Base-by-base conservation (phyloP, 805 yeast species). In the Sugiyamaella smithiae region DNA sequence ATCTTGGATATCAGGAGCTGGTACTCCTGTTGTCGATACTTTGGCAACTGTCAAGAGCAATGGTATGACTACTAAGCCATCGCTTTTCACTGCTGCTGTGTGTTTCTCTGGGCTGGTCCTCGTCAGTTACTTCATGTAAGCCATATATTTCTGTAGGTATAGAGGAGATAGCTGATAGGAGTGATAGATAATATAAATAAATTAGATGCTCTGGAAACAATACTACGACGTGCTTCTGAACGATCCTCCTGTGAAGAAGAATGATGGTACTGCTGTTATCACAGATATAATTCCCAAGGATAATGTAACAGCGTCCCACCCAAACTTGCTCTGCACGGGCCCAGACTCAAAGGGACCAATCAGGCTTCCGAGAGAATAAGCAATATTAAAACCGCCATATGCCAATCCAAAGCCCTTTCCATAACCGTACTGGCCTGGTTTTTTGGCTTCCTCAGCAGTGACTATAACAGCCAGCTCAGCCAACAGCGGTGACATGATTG, bases 341-440 rank as follows among this genome's bases (percentile, higher is more conserved):
- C 67, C 69, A 6, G 65, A 57, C 29, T 59, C 57, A 7, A 64
- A 58, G 8, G 69, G 69, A 1, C 69, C 69, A 44, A 66, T 48
- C n/a, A 66, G 52, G 4, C 57, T 38, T 2, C 69, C 69, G 9
- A 65, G 45, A 4, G 69, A 57, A 44, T 53, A 66, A 12, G 64
- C 64, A 3, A 65, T 56, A 37, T 66, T 66, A 52, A 64, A 64
- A 16, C 63, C 38, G 1, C 64, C 68, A 43, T 63, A 66, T 1
- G 64, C 68, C 43, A 65, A 66, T 9, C 66, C 69, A 38, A 53
- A 55, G 6, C 67, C 69, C 32, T 60, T 59, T 7, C 63, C 62
- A 5, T 47, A 49, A 6, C 69, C 68, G 32, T 57, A 59, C 6
- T 48, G 47, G 3, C 67, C 67, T 1, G 69, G 69, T 6, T 38